Conservation (phyloP, 2,329 filamentous ascomycete species). For the Botrytis paeoniae region DNA sequence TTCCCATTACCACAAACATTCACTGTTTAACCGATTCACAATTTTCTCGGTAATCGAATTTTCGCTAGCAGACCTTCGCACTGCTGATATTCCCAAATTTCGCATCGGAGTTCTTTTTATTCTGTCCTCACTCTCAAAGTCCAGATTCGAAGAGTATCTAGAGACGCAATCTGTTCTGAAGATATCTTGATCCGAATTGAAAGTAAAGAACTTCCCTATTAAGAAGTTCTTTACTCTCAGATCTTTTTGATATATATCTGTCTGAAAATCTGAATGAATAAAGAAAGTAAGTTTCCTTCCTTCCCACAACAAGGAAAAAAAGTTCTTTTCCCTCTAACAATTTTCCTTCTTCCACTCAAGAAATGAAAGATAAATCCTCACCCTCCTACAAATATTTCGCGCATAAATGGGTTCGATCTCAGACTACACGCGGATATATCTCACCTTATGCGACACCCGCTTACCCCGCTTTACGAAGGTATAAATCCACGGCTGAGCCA, state of each 20-base stretch:
- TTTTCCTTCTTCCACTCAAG: no score
- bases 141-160: background rate
- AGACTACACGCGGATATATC: background rate
- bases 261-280: background rate
- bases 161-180: background rate
- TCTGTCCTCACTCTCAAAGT: background rate
- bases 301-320: background rate
- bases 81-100: background rate
- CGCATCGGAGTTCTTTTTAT: background rate
- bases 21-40: background rate
- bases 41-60: background rate
- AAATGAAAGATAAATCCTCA: background rate
- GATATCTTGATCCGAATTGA: background rate
- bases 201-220: background rate
- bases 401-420: background rate
- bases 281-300: background rate
- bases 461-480: background rate
- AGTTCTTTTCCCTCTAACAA: no score
- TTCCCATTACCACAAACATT: background rate
- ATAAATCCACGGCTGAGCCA: background rate
- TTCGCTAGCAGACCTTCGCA: background rate
- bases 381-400: background rate
- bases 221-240: background rate
- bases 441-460: background rate
- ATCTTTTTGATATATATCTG: background rate